Percentiles rank a stretch among this genome's conserved stretches.
Conservation (phyloP, 2,329 filamentous ascomycete species). For the Cladophialophora carrionii region DNA sequence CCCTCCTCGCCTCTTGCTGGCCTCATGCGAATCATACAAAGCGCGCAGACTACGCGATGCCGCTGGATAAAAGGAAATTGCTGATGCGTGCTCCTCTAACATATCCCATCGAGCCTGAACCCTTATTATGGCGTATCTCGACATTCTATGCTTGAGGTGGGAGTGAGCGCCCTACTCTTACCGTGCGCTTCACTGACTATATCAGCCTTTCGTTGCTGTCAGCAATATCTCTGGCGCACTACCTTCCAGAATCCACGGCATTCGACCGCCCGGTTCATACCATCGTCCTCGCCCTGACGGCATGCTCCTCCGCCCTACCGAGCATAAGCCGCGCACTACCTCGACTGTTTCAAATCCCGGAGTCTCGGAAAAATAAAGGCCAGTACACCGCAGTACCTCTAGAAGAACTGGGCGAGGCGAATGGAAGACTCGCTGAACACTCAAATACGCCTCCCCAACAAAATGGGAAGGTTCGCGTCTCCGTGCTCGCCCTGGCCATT, state of each 20-base stretch:
- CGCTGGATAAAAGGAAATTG: slow-evolving; percentile 21
- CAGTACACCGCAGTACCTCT: slow-evolving; percentile 28
- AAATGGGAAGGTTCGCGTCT: slow-evolving; percentile 29
- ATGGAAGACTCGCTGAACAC: slow-evolving; percentile 17
- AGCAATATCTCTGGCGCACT: slow-evolving; percentile 43
- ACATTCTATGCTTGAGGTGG: slow-evolving; percentile 27
- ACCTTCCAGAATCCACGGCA: slow-evolving; percentile 46
- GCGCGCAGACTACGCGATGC: slow-evolving; percentile 20
- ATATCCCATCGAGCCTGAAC: background rate
- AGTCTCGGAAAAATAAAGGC: slow-evolving; percentile 4
- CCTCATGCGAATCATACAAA: background rate
- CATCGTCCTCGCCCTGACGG: slow-evolving; percentile 47
- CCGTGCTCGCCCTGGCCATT: slow-evolving; percentile 35
- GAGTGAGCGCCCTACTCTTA: background rate
- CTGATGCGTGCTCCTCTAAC: background rate
- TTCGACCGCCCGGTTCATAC: slow-evolving; percentile 54
- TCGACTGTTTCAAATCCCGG: slow-evolving; percentile 34
- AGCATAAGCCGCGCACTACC: slow-evolving; percentile 44
- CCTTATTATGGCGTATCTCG: slow-evolving; percentile 19
- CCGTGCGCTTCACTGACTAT: slow-evolving; percentile 19
- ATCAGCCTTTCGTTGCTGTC: slow-evolving; percentile 41
- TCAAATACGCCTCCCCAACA: slow-evolving; percentile 11
- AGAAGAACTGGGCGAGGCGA: slow-evolving; percentile 23
- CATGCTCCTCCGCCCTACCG: slow-evolving; percentile 47
- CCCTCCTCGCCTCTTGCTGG: too few species aligned